Evolutionary conservation across 2,329 filamentous ascomycete species (phyloP), one percentile per base, ranked within the genome.

Genomic region (Diaporthe citrichinensis): DNA sequence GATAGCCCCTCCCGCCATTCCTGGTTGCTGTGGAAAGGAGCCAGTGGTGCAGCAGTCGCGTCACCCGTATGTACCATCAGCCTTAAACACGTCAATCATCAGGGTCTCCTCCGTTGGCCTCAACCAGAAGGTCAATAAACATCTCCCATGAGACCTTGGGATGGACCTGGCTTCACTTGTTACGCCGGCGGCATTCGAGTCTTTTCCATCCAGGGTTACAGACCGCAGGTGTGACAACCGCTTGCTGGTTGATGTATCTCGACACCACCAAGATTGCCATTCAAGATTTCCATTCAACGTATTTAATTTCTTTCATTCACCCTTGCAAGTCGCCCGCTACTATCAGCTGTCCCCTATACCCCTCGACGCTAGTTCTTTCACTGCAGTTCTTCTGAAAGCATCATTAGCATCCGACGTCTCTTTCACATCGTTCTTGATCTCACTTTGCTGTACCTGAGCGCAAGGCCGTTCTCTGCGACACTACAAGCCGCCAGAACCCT

Each of bases 11-110:
- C 34, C 46, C 46, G 41, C 31, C n/a, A 25, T 69, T 25, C 65
- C 34, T 55, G 65, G 65, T 69, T 69, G 65, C 65, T 15, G 65
- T 69, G 65, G 65, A 41, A 53, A 31, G 65, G 46, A 23, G 62
- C 46, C n/a, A n/a, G n/a, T n/a, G n/a, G n/a, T n/a, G n/a, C n/a
- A n/a, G 31, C 62, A 53, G 46, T 14, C 62, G 62, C 62, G 46
- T 68, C 62, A 39, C 31, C 31, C 12, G 25, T 53, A 15, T 39
- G 44, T 68, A 23, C 62, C 44, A 49, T 67, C 62, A 67, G 62
- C 62, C 62, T 36, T 51, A 68, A 34, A 51, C 44, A 68, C 34
- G 65, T 68, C 65, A 68, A 68, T 53, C 46, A 36, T 53, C 65
- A 68, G 65, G 65, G 65, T 53, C 65, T 68, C 46, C 23, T 68